Conservation (phyloP, 495 filamentous ascomycete genomes). For the Pseudevernia furfuracea region DNA sequence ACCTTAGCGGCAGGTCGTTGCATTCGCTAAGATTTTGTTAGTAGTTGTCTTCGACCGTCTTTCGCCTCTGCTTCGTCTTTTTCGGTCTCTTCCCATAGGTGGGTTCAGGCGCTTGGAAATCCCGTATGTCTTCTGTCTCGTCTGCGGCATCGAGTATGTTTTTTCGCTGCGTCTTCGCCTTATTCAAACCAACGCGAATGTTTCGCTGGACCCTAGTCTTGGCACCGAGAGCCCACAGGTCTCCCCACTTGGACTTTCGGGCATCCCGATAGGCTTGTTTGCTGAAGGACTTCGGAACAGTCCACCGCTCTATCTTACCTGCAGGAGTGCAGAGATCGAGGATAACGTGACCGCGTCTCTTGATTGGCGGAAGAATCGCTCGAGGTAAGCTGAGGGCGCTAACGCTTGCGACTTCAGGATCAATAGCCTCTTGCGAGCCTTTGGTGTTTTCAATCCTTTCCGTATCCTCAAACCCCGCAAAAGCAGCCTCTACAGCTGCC, state of each 20-base stretch:
- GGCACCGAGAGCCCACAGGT: conserved; percentile 90
- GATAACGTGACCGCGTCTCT: conserved; percentile 77
- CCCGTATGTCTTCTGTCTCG: background rate
- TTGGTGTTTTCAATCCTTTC: conserved; percentile 15
- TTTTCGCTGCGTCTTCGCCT: conserved; percentile 46
- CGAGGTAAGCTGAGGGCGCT: conserved; percentile 69
- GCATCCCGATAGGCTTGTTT: conserved; percentile 82
- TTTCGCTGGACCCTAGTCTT: conserved; percentile 66
- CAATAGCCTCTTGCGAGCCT: conserved; percentile 4
- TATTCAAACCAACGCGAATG: conserved; percentile 54
- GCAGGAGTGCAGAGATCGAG: conserved; percentile 85
- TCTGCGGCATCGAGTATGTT: background rate
- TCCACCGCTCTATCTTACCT: conserved; percentile 89
- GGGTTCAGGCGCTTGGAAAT: background rate
- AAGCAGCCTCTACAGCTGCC: conserved; percentile 42
- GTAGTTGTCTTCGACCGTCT: conserved; percentile 3
- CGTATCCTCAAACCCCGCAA: conserved; percentile 42
- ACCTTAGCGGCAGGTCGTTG: background rate
- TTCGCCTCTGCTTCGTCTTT: background rate
- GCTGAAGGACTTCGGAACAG: conserved; percentile 71
- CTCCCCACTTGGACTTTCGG: conserved; percentile 83
- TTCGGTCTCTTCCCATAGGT: background rate
- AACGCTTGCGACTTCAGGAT: conserved; percentile 25
- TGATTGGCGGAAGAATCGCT: conserved; percentile 69
- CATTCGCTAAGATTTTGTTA: background rate